These are phyloP conservation scores for Candida adriatica DNA, from an alignment of 805 yeast genomes.

Conservation along the genomic window DNA sequence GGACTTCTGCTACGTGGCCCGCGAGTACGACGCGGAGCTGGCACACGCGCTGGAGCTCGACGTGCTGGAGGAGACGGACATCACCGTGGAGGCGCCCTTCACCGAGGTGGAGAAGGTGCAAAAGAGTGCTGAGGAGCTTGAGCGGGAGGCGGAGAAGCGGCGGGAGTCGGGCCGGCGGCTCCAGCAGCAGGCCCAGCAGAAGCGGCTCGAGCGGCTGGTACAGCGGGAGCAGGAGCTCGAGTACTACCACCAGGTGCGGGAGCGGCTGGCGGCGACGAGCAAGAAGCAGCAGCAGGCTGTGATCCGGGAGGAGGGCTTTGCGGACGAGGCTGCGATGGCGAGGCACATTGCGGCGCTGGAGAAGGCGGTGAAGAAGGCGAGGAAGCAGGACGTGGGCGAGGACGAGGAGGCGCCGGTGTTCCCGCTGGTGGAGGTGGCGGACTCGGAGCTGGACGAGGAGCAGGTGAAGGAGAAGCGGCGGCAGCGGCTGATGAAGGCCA, in stretches of 20 bases:
- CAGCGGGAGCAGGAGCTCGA: conserved; percentile 77
- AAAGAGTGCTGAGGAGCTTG: conserved; percentile 79
- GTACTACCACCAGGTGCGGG: conserved; percentile 57
- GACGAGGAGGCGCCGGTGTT: conserved; percentile 47
- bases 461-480: conserved; percentile 81
- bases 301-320: conserved; percentile 69
- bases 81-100: conserved; percentile 78
- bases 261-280: conserved; percentile 40
- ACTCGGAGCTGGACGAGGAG: conserved; percentile 72
- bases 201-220: conserved; percentile 68
- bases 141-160: conserved; percentile 68
- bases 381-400: conserved; percentile 59
- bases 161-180: conserved; percentile 80
- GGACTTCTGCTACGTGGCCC: conserved; percentile 73
- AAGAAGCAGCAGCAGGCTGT: conserved; percentile 49
- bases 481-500: conserved; percentile 77
- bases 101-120: conserved; percentile 57
- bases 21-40: conserved; percentile 60
- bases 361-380: conserved; percentile 59
- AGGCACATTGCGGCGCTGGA: conserved; percentile 62
- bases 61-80: conserved; percentile 58
- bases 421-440: conserved; percentile 78
- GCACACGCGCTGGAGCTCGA: conserved; percentile 50
- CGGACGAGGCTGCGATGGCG: conserved; percentile 62
- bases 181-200: conserved; percentile 89